phyloP scores from a whole-genome alignment of 1,284 basidiomycete species.

The Austroboletus rostrupii region DNA sequence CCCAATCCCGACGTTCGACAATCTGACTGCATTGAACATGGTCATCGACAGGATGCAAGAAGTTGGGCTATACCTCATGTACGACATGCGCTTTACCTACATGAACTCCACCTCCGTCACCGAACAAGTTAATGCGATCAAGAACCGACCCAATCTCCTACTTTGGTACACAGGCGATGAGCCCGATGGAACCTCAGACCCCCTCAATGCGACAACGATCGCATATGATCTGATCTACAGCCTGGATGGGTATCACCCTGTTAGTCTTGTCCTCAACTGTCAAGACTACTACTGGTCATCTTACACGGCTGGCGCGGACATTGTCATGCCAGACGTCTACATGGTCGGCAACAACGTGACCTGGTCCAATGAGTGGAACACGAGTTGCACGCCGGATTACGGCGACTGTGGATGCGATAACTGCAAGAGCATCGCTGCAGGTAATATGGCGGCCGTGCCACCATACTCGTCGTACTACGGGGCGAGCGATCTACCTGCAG shows the following conservation, averaged over 20 bases:
- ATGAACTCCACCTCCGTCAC: constrained; percentile 60
- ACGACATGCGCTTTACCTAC: constrained; percentile 70
- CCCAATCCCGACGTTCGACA: constrained; percentile 59
- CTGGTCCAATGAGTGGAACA: constrained; percentile 51
- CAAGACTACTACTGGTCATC: constrained; percentile 61
- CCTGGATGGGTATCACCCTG: constrained; percentile 71
- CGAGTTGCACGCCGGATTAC: constrained; percentile 54
- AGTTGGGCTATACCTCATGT: constrained; percentile 70
- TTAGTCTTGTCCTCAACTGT: constrained; percentile 74
- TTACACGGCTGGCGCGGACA: constrained; percentile 58
- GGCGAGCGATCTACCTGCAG: constrained; percentile 17
- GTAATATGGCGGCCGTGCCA: constrained; percentile 22
- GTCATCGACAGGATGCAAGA: constrained; percentile 69
- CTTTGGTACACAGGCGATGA: constrained; percentile 79
- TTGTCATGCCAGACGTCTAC: constrained; percentile 56
- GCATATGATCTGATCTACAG: constrained; percentile 64
- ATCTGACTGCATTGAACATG: constrained; percentile 50
- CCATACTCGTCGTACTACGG: constrained; percentile 22
- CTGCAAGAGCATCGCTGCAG: constrained; percentile 35
- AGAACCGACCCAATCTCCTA: constrained; percentile 61
- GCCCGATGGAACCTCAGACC: constrained; percentile 67
- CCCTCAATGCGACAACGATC: constrained; percentile 53
- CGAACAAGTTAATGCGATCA: constrained; percentile 64
- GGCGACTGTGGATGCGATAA: constrained; percentile 70
- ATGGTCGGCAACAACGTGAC: constrained; percentile 68